Conservation (phyloP, 257 asterid species). For the Solanum piurae region DNA sequence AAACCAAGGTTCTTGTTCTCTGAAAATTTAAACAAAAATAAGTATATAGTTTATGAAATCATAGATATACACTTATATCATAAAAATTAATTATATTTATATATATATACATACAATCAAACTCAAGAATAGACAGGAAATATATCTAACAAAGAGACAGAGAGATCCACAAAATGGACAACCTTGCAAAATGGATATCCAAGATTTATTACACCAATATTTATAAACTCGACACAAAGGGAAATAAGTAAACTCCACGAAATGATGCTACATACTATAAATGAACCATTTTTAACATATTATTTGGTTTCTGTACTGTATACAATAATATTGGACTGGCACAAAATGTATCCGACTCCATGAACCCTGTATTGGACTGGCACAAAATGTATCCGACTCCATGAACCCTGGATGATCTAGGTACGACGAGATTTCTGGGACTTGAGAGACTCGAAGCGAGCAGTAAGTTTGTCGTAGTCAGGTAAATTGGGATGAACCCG, state of each 20-base stretch:
- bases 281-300: not conserved
- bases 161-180: not conserved
- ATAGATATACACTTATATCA: not conserved
- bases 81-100: not conserved
- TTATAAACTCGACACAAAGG: not conserved
- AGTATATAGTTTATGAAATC: not conserved
- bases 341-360: not conserved
- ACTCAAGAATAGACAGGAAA: not conserved
- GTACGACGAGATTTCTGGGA: conserved; percentile 20
- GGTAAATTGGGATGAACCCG: conserved; percentile 89
- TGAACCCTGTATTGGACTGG: not conserved
- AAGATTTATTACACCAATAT: not conserved
- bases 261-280: not conserved
- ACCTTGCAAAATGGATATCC: not conserved
- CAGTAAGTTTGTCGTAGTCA: conserved; percentile 68
- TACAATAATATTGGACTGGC: not conserved
- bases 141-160: not conserved
- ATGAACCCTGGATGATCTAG: not conserved
- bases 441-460: conserved; percentile 91
- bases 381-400: not conserved
- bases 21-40: not conserved
- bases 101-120: not conserved
- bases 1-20: not conserved
- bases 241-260: not conserved
- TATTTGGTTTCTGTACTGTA: not conserved